Evolutionary conservation across 2,329 filamentous ascomycete genomes (phyloP), one percentile per base, ranked within the genome.

Genomic region (Fusarium redolens): DNA sequence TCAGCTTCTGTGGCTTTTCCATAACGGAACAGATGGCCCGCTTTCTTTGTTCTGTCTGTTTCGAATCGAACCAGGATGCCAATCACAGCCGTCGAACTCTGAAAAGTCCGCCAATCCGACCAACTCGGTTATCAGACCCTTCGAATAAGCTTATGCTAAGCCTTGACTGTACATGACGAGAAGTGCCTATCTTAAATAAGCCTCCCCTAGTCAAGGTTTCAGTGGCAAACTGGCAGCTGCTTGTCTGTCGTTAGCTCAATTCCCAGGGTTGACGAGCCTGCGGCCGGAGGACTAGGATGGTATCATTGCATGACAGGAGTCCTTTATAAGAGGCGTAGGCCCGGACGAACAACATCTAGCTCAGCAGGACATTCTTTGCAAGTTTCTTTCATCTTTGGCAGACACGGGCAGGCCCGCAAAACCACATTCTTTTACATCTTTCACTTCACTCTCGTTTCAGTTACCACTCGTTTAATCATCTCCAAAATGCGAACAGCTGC

Each of bases 21-120:
- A 25, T 20, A 61, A 45, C 35, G 45, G 35, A 61, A n/a, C 28
- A 33, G 31, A 17, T 57, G 30, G 44, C n/a, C 61, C 56, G 41
- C 50, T 60, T 45, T 28, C 44, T 47, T 65, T 64, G 28, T 52
- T 56, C 22, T 51, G 20, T 70, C 45, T 11, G 61, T 66, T 72
- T 68, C 56, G 51, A 65, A n/a, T 35, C 43, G 41, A 65, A 35
- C 61, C 37, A 56, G 64, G 66, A 61, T 56, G 28, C 30, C 30
- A 17, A 38, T 55, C 45, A 65, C 25, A 25, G 12, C 60, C 43
- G n/a, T 44, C 47, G 40, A 33, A 41, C 40, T 40, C 57, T 22
- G 55, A 56, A 69, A 68, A 68, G 20, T 44, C 72, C 74, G 52
- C 70, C 67, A 68, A 72, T 70, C 58, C 51, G 25, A 56, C 28